These are phyloP conservation scores for Aspergillus bridgeri DNA, from an alignment of 495 filamentous ascomycete genomes.

Conservation along the genomic window DNA sequence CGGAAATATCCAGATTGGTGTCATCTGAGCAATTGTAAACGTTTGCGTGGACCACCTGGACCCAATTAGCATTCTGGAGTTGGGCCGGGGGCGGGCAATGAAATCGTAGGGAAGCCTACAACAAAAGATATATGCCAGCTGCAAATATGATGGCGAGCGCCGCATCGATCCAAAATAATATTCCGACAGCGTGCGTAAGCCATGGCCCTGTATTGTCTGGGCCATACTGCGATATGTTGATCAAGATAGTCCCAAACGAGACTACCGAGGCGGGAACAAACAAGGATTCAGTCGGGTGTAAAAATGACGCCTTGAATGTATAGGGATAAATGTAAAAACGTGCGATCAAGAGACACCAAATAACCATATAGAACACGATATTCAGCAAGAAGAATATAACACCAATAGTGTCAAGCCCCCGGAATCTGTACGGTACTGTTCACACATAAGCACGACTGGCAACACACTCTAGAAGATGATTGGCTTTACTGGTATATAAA, in stretches of 20 bases:
- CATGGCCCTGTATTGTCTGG: slow-evolving; percentile 61
- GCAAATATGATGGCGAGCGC: slow-evolving; percentile 60
- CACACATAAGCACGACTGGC: not conserved
- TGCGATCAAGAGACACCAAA: slow-evolving; percentile 61
- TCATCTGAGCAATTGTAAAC: slow-evolving; percentile 85
- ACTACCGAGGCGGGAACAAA: slow-evolving; percentile 75
- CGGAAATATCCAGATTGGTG: slow-evolving; percentile 88
- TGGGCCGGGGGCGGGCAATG: not conserved
- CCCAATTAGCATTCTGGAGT: slow-evolving; percentile 19
- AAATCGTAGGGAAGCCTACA: slow-evolving; percentile 38
- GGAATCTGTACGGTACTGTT: slow-evolving; percentile 65
- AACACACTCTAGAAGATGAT: not conserved
- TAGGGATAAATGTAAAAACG: slow-evolving; percentile 70
- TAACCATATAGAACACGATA: slow-evolving; percentile 66
- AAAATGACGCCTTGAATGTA: slow-evolving; percentile 67
- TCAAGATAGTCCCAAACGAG: slow-evolving; percentile 69
- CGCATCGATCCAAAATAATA: slow-evolving; percentile 74
- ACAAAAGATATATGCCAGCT: slow-evolving; percentile 67
- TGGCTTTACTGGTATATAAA: slow-evolving; percentile 56
- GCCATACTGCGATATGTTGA: slow-evolving; percentile 79
- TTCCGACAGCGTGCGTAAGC: slow-evolving; percentile 59
- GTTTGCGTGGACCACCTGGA: slow-evolving; percentile 64
- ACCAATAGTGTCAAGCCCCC: slow-evolving; percentile 68
- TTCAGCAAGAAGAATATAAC: slow-evolving; percentile 74
- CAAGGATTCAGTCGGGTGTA: slow-evolving; percentile 75